Evolutionary conservation across 164 flowering plant species (phyloP).

Genomic region (Kingdonia uniflora): DNA sequence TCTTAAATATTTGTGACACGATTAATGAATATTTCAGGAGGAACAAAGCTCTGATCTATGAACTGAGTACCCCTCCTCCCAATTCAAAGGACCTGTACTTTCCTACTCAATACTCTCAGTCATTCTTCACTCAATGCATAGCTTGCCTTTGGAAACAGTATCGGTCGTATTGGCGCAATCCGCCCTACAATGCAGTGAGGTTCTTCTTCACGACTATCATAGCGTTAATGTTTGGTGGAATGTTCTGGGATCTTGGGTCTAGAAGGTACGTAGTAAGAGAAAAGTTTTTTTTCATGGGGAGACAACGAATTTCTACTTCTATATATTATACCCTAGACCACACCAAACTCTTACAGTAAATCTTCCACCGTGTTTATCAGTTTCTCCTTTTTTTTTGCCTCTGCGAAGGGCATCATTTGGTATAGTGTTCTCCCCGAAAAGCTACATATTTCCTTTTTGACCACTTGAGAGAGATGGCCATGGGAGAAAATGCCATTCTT

Average conservation of each 20-base stretch:
- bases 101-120: conserved; percentile 31
- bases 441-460: too few species aligned
- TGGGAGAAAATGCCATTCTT: too few species aligned
- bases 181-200: conserved; percentile 42
- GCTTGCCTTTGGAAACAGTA: conserved; percentile 54
- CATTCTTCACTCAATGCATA: conserved; percentile 33
- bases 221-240: conserved; percentile 40
- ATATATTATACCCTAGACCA: too few species aligned
- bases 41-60: conserved; percentile 37
- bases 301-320: too few species aligned
- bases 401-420: too few species aligned
- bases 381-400: too few species aligned
- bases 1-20: too few species aligned
- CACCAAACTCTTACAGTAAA: too few species aligned
- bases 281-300: too few species aligned
- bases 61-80: conserved; percentile 31
- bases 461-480: too few species aligned
- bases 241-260: conserved; percentile 36
- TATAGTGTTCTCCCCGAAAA: too few species aligned
- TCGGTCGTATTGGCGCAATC: conserved; percentile 46
- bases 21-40: conserved; percentile 24
- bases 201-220: conserved; percentile 36
- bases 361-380: too few species aligned
- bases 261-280: conserved; percentile 14
- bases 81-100: conserved; percentile 37